A percentile compares a stretch with the other conserved stretches of the same genome.
Conservation (phyloP, 2,329 filamentous ascomycete genomes). For the Trichoderma atrobrunneum region DNA sequence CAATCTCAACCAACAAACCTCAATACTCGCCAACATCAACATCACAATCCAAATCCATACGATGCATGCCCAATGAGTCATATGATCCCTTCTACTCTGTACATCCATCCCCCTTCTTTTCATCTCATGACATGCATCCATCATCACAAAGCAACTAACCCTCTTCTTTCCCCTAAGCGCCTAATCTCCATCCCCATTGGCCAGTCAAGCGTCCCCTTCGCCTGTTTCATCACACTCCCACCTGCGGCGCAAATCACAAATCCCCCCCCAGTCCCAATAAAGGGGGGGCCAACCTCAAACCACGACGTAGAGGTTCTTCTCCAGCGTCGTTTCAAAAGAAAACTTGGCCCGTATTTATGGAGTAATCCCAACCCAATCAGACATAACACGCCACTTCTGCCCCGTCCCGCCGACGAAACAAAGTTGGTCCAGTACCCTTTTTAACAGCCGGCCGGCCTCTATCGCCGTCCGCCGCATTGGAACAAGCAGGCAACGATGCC, state of each 20-base stretch:
- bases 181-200: slow-evolving; percentile 16
- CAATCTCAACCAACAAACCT: not conserved
- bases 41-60: not conserved
- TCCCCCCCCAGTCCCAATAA: not conserved
- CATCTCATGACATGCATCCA: not conserved
- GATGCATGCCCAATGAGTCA: not conserved
- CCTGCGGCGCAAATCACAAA: slow-evolving; percentile 1
- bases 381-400: not conserved
- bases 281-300: slow-evolving; percentile 8
- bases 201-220: slow-evolving; percentile 12
- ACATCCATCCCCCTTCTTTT: not conserved
- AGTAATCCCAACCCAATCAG: not conserved
- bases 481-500: not conserved
- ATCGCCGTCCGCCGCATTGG: not conserved
- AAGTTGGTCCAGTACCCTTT: not conserved
- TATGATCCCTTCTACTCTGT: not conserved
- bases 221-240: slow-evolving; percentile 13
- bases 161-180: slow-evolving; percentile 5
- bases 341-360: not conserved
- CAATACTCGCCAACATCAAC: not conserved
- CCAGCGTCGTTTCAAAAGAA: slow-evolving; percentile 5
- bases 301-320: slow-evolving; percentile 1
- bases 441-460: not conserved
- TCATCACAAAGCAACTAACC: not conserved
- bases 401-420: not conserved